These are phyloP conservation scores for Euphorbia lathyris DNA, from an alignment of 345 rosid genomes.

Conservation along the genomic window DNA sequence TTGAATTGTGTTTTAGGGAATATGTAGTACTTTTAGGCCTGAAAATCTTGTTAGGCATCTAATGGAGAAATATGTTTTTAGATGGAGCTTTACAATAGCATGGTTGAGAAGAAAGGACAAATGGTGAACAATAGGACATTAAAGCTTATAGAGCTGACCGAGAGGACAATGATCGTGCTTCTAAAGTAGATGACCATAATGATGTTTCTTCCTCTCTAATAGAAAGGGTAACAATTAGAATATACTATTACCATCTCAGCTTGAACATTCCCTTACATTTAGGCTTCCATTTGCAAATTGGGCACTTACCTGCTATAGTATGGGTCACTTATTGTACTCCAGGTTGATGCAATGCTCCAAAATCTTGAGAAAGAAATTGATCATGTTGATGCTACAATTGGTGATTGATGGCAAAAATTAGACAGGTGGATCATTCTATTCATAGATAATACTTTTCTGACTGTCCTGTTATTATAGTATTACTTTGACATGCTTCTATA, in stretches of 20 bases:
- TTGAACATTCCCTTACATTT: not conserved
- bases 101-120: conserved; percentile 70
- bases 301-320: conserved; percentile 2
- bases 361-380: conserved; percentile 94
- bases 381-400: conserved; percentile 71
- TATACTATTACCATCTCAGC: not conserved
- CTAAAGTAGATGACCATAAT: conserved; percentile 49
- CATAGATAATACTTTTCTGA: not conserved
- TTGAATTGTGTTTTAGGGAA: not conserved
- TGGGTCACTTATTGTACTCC: conserved; percentile 10
- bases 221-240: too few species aligned
- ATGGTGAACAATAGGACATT: conserved; percentile 63
- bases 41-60: not conserved
- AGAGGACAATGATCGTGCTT: conserved; percentile 50
- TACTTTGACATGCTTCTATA: not conserved
- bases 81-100: conserved; percentile 81
- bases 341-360: conserved; percentile 85
- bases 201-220: conserved; percentile 75
- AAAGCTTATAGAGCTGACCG: conserved; percentile 83
- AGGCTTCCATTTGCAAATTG: conserved; percentile 1
- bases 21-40: not conserved
- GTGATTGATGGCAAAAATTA: conserved; percentile 71
- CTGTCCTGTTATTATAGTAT: not conserved
- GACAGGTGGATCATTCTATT: conserved; percentile 54
- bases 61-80: too few species aligned